Evolutionary conservation across 73 alveolate genomes (phyloP).

Genomic region (Symbiodinium natans): DNA sequence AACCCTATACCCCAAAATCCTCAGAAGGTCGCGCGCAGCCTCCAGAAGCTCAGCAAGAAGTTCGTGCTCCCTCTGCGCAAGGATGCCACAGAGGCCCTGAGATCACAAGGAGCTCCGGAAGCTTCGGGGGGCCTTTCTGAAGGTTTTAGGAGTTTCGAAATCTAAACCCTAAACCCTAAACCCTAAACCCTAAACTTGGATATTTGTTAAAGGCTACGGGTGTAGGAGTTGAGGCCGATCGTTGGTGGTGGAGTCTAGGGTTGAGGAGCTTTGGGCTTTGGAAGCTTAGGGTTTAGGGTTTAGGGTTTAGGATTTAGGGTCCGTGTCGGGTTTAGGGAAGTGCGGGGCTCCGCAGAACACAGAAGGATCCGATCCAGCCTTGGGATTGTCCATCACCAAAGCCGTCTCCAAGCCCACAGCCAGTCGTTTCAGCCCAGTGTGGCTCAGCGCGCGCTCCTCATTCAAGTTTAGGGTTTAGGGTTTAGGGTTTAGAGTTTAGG

Average conservation of each 20-base stretch:
- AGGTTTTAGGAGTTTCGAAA: neutral
- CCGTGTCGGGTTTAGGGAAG: neutral
- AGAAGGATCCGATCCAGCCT: neutral
- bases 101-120: no score
- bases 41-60: constrained; percentile 73
- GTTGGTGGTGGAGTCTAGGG: neutral
- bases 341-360: neutral
- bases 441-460: constrained; percentile 62
- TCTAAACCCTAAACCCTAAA: neutral
- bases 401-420: constrained; percentile 89
- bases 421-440: constrained; percentile 80
- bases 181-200: neutral
- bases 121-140: neutral
- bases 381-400: constrained; percentile 76
- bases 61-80: constrained; percentile 74
- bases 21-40: neutral
- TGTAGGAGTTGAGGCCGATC: neutral
- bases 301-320: no score
- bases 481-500: no score
- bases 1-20: no score
- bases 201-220: neutral
- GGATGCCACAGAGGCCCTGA: constrained; percentile 91
- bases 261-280: neutral
- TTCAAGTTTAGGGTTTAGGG: no score
- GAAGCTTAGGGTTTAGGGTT: no score